phyloP scores from a whole-genome alignment of 2,329 filamentous ascomycete species.

The Aureobasidium leucospermi region DNA sequence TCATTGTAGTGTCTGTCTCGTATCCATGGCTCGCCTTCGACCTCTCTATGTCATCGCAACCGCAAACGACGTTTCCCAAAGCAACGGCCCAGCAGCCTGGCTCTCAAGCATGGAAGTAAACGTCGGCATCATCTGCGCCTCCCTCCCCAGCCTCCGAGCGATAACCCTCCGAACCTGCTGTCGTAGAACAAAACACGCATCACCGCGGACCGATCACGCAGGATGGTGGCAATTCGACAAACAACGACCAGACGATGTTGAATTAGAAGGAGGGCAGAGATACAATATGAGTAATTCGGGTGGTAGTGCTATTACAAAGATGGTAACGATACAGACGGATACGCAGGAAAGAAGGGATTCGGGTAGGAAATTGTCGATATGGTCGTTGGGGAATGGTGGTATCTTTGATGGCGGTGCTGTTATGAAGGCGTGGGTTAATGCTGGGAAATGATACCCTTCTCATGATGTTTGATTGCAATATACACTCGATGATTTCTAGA shows the following conservation, averaged over 20 bases:
- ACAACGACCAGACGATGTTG: background rate
- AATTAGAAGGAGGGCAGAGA: background rate
- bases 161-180: slow-evolving; percentile 21
- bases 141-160: slow-evolving; percentile 23
- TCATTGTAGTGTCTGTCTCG: slow-evolving; percentile 17
- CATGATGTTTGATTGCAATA: too few species aligned
- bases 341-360: background rate
- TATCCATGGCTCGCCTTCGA: slow-evolving; percentile 21
- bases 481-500: too few species aligned
- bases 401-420: background rate
- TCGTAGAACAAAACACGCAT: background rate
- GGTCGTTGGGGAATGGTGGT: background rate
- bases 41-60: slow-evolving; percentile 22
- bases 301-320: background rate
- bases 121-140: slow-evolving; percentile 24
- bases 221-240: background rate
- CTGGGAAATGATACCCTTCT: background rate
- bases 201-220: background rate
- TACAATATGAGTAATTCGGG: background rate
- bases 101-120: slow-evolving; percentile 24
- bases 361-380: background rate
- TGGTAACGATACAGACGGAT: background rate
- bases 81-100: slow-evolving; percentile 22
- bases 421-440: background rate
- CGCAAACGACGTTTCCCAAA: slow-evolving; percentile 20